phyloP scores from a whole-genome alignment of 164 flowering plant genomes.

The Liquidambar formosana region DNA sequence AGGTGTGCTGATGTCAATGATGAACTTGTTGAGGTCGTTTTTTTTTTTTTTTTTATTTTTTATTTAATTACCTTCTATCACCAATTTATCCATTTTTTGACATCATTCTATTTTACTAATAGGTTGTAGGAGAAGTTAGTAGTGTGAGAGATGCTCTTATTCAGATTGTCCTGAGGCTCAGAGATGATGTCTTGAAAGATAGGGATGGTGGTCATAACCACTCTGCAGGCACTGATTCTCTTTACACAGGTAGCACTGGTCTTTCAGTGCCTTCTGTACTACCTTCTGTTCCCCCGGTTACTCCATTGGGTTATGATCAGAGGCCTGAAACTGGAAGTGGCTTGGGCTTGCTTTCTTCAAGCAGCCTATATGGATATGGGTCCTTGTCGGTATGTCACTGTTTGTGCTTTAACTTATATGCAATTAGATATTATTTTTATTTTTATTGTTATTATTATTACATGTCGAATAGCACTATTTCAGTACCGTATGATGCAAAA shows the following conservation, averaged over 20 bases:
- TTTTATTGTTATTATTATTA: neutral
- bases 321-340: constrained; percentile 62
- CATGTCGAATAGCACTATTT: neutral
- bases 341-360: constrained; percentile 58
- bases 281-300: constrained; percentile 48
- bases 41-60: neutral
- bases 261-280: constrained; percentile 53
- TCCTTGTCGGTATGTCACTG: constrained; percentile 59
- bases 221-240: constrained; percentile 45
- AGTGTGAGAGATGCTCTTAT: constrained; percentile 88
- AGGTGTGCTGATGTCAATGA: constrained; percentile 58
- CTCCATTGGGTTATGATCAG: constrained; percentile 68
- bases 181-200: constrained; percentile 81
- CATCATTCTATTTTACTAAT: constrained; percentile 1
- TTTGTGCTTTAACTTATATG: neutral
- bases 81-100: neutral
- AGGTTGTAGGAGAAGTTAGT: constrained; percentile 76
- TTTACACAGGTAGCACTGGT: constrained; percentile 45
- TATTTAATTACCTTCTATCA: neutral
- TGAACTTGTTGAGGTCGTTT: constrained; percentile 83
- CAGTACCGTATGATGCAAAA: neutral
- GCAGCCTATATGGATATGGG: constrained; percentile 77
- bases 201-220: constrained; percentile 54
- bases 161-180: constrained; percentile 85
- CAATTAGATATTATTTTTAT: neutral